These are phyloP conservation scores for Petrea volubilis DNA, from an alignment of 257 asterid species.

Conservation along the genomic window DNA sequence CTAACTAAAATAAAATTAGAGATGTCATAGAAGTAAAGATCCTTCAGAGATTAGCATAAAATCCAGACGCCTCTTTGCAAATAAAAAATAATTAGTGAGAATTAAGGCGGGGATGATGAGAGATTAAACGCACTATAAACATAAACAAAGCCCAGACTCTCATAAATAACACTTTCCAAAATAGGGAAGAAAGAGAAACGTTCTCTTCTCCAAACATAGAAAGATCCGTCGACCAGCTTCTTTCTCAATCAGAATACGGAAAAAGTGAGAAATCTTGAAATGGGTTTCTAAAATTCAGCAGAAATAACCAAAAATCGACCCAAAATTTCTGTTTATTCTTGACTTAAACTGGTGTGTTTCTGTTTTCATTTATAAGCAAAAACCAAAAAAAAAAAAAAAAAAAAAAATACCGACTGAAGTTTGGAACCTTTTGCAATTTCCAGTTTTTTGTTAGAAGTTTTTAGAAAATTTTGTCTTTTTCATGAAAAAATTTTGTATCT, in stretches of 20 bases:
- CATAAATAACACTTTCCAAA: conserved; percentile 33
- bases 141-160: background rate
- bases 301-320: background rate
- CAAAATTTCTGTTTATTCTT: background rate
- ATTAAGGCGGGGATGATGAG: conserved; percentile 66
- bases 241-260: conserved; percentile 24
- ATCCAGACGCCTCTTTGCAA: background rate
- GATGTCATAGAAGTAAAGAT: background rate
- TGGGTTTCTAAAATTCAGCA: conserved; percentile 30
- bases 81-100: conserved; percentile 21
- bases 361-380: conserved; percentile 14
- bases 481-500: background rate
- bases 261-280: conserved; percentile 25
- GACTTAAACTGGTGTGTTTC: conserved; percentile 6
- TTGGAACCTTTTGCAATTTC: conserved; percentile 6
- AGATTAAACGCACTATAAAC: conserved; percentile 27
- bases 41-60: background rate
- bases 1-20: background rate
- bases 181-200: conserved; percentile 30
- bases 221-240: conserved; percentile 13
- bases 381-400: conserved; percentile 2
- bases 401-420: conserved; percentile 7
- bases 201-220: conserved; percentile 37
- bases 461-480: no score
- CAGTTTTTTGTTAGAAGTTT: background rate